Base-by-base conservation (phyloP, 2,329 filamentous ascomycete genomes). In the Aurifilum marmelostoma region DNA sequence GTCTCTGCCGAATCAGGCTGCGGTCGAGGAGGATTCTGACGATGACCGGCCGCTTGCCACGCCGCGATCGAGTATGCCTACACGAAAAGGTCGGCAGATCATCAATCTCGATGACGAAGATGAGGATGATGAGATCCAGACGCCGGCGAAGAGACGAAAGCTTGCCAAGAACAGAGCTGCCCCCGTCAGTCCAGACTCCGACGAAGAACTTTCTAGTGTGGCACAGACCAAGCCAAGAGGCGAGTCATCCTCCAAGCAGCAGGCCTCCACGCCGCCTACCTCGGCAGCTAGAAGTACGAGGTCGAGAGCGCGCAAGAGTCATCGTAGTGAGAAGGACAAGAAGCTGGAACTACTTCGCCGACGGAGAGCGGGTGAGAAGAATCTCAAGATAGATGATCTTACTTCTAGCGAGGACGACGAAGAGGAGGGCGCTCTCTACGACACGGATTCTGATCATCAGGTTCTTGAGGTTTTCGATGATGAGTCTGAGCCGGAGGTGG, bases 321-420 rank as follows among this genome's bases (percentile, higher is more conserved):
- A 80, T 68, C 77, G 80, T 4, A 79, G 78, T 1, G 76, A 76
- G 16, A 81, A 79, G 67, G 76, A 82, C 66, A 82, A 82, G 74
- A 76, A 75, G 21, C 74, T 81, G 71, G 80, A 82, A 69, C 73
- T 82, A 3, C 73, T 82, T 21, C 78, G 75, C 56, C 78, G 80
- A 21, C 77, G 77, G 43, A 76, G 80, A 39, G 78, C 78, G 5
- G 81, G 81, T 7, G 80, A 82, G 65, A 75, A 77, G 12, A 71
- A 77, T 58, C 71, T 82, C 0, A 80, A 79, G 1, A 76, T 76
- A 21, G 80, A 80, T 54, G 68, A 70, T 16, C 67, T 71, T 4
- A 61, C 63, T 14, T 59, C 65, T n/a, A 77, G 77, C 24, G 83
- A 80, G 7, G 85, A 87, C 66, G 84, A 84, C 9, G 85, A 84